Base-by-base conservation (phyloP, 208 protist genomes). In the Acanthamoeba triangularis region DNA sequence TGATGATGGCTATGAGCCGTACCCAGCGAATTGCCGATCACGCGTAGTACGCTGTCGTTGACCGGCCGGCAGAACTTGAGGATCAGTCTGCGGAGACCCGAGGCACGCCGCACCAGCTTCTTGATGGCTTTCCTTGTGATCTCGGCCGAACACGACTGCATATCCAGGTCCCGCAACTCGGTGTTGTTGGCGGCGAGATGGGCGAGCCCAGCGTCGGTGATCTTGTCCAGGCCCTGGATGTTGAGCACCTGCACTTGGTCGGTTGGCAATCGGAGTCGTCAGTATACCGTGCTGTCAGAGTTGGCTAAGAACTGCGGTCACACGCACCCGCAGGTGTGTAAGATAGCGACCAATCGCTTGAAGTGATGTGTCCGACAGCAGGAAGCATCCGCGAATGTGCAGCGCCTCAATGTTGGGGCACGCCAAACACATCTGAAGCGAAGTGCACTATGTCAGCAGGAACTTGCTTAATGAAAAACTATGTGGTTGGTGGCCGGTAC, bases 341-440 rank as follows among this genome's bases (percentile, higher is more conserved):
- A 88, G 41, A 28, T 8, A 37, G 25, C 11, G 23, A 4, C 30
- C 80, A 28, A 88, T 88, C 6, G 80, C 80, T 33, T 47, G 80
- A 25, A 88, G 35, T 30, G 49, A 0, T 13, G 16, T 14, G 49
- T 88, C 80, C 11, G 80, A 47, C 47, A 88, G n/a, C 25, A 30
- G 10, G n/a, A 61, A 88, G 49, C 80, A 88, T n/a, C 80, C 80
- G 35, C 80, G 80, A 18, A 88, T 52, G 41, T 41, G 41, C 52
- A 88, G 80, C 35, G 41, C 3, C 80, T 63, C 80, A 11, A 88
- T 65, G 23, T 88, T 88, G 52, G 80, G 80, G 59, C 80, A 88
- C 80, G 80, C 80, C 49, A 20, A 3, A 33, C 80, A 88, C 49
- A 88, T 35, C 80, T 88, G 80, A 13, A 30, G 61, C 61, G n/a